A percentile compares a stretch with the other conserved stretches of the same genome.
Evolutionary conservation across 768 basidiomycete species (phyloP).

Genomic region (Xerocomellus intermedius): DNA sequence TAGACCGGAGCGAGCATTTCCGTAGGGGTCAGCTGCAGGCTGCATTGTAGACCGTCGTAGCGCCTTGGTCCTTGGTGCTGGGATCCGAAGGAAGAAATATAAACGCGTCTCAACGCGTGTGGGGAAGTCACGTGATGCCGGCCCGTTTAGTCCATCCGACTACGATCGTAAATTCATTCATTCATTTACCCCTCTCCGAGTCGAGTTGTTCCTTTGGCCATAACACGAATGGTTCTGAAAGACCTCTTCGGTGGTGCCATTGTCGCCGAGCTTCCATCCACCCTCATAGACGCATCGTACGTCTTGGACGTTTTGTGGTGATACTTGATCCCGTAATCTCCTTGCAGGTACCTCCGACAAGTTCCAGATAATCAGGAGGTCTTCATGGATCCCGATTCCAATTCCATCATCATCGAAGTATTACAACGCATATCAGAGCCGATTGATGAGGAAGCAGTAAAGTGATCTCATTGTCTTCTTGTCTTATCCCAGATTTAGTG

Average conservation of each 20-base stretch:
- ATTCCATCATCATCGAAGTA: slow-evolving; percentile 83
- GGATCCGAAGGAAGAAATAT: slow-evolving; percentile 24
- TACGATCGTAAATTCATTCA: too few species aligned
- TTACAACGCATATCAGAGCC: slow-evolving; percentile 65
- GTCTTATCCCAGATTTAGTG: slow-evolving; percentile 1
- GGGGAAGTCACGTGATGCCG: slow-evolving; percentile 20
- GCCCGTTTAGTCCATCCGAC: too few species aligned
- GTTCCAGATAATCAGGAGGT: slow-evolving; percentile 96
- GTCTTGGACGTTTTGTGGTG: slow-evolving; percentile 30
- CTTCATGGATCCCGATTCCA: slow-evolving; percentile 68
- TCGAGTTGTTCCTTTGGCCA: background rate
- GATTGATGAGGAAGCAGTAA: slow-evolving; percentile 61
- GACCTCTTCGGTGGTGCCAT: slow-evolving; percentile 88
- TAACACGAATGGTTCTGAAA: slow-evolving; percentile 12
- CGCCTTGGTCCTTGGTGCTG: slow-evolving; percentile 32
- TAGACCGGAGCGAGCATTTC: slow-evolving; percentile 58
- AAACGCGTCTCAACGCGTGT: background rate
- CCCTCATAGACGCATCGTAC: slow-evolving; percentile 85
- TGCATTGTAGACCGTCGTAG: slow-evolving; percentile 61
- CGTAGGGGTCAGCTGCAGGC: slow-evolving; percentile 47
- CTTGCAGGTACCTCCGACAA: slow-evolving; percentile 64
- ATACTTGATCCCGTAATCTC: background rate
- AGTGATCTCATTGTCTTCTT: slow-evolving; percentile 42
- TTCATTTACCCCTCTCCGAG: too few species aligned
- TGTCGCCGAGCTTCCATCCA: slow-evolving; percentile 48